These are phyloP conservation scores for Pulveroboletus sp. DNA, from an alignment of 768 basidiomycete genomes.

Conservation along the genomic window DNA sequence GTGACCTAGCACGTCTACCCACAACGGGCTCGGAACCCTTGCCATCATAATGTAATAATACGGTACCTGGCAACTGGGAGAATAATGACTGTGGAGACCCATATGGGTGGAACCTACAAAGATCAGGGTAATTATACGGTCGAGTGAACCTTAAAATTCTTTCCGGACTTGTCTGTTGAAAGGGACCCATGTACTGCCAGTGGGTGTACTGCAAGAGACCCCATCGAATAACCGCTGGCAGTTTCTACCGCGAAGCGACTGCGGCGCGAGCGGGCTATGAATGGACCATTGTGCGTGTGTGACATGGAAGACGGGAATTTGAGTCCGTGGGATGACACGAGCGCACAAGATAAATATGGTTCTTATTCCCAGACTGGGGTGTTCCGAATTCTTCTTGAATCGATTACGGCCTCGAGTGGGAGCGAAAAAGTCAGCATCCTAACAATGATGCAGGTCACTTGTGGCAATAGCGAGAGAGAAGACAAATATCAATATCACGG, in stretches of 20 bases:
- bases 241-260: constrained; percentile 21
- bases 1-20: neutral
- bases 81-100: neutral
- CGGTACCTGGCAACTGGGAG: constrained; percentile 18
- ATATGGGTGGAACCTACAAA: neutral
- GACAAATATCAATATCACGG: neutral
- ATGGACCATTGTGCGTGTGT: no score
- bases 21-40: neutral
- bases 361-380: neutral
- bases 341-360: neutral
- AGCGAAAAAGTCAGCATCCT: constrained; percentile 4
- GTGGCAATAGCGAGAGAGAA: neutral
- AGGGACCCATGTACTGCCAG: neutral
- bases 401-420: neutral
- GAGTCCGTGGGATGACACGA: neutral
- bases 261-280: neutral
- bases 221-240: neutral
- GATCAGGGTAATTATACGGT: neutral
- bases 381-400: neutral
- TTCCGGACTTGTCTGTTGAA: neutral
- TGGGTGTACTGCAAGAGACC: neutral
- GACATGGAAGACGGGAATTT: constrained; percentile 2
- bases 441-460: neutral
- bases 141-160: neutral
- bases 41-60: neutral